phyloP scores from a whole-genome alignment of 225 moss, liverwort and hornwort species.

The Pseudoscleropodium purum region DNA sequence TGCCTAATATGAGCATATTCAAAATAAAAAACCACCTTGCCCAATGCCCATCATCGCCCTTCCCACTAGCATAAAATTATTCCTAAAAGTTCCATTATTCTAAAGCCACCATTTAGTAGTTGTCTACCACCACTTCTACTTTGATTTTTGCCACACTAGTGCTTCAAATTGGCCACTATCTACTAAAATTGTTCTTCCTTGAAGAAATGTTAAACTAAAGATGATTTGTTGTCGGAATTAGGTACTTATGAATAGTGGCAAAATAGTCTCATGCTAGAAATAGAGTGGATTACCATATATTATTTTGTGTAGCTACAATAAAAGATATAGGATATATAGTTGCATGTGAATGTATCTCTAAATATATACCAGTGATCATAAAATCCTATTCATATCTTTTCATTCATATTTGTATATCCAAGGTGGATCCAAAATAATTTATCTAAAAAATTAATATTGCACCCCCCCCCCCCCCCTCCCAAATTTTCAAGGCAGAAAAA shows the following conservation, averaged over 20 bases:
- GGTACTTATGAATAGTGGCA: accelerated
- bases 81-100: not conserved
- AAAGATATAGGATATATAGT: not conserved
- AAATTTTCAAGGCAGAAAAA: too few species aligned
- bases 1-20: not conserved
- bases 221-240: not conserved
- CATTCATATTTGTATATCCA: too few species aligned
- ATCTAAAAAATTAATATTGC: too few species aligned
- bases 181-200: not conserved
- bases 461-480: too few species aligned
- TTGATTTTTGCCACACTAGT: not conserved
- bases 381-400: too few species aligned
- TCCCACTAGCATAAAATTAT: not conserved
- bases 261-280: accelerated
- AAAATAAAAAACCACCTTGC: not conserved
- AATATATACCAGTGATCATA: too few species aligned
- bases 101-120: not conserved
- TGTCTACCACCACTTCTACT: not conserved
- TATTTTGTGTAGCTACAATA: accelerated
- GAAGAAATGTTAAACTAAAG: not conserved
- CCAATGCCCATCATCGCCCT: not conserved
- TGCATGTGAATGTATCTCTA: too few species aligned
- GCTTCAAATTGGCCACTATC: not conserved
- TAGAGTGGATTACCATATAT: accelerated
- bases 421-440: too few species aligned